Conservation (phyloP, 331 rosid genomes). For the Stylosanthes scabra region DNA sequence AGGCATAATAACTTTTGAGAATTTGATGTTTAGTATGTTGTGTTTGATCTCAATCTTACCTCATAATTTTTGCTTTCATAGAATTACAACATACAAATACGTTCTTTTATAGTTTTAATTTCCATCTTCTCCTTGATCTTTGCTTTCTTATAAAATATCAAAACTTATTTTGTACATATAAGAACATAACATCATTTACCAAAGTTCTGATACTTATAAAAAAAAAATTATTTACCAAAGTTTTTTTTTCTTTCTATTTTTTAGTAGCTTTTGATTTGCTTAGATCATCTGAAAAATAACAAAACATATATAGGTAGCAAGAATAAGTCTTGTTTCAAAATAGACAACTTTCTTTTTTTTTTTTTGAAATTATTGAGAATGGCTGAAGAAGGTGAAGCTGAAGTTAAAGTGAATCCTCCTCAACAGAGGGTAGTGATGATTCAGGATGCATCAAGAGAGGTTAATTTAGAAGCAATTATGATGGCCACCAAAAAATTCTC, state of each 20-base stretch:
- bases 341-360: neutral
- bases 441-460: slow-evolving; percentile 75
- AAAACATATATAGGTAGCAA: neutral
- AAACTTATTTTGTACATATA: neutral
- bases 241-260: neutral
- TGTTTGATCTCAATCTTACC: slow-evolving; percentile 27
- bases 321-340: neutral
- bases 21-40: neutral
- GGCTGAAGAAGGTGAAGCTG: neutral
- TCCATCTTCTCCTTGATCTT: neutral
- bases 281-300: slow-evolving; percentile 20
- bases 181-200: neutral
- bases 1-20: slow-evolving; percentile 16
- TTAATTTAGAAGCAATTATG: slow-evolving; percentile 54
- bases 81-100: neutral
- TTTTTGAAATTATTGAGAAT: neutral
- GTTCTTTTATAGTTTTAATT: neutral
- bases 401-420: slow-evolving; percentile 36
- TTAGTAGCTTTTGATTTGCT: slow-evolving; percentile 12
- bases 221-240: neutral
- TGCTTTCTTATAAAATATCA: slow-evolving; percentile 16
- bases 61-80: slow-evolving; percentile 21
- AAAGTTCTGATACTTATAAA: too few species aligned
- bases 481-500: slow-evolving; percentile 48
- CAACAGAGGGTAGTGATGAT: slow-evolving; percentile 65